Evolutionary conservation across 352 stramenopile species (phyloP), one percentile per base, ranked within the genome.

Genomic region (Pythium sukuiense): DNA sequence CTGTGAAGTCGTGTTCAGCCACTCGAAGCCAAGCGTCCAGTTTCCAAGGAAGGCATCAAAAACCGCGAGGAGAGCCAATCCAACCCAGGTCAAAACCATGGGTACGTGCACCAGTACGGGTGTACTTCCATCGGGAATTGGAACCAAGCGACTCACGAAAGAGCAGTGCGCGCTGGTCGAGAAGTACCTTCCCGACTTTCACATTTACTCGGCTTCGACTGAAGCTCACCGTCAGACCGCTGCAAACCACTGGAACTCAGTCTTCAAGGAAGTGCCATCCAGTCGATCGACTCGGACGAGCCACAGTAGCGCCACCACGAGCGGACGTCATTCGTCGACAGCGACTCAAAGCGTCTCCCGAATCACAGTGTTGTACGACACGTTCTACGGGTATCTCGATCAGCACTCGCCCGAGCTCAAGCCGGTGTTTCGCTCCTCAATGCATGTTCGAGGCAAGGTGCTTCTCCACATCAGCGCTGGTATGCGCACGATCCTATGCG

Each of bases 391-490:
- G 2, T 80, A 81, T 55, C 55, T 88, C 32, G 73, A 83, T 33
- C 50, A 77, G 56, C 70, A 82, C 60, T 79, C 79, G 20, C 76
- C 71, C 26, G 65, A 80, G 20, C 69, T 85, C 30, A 79, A 79
- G 53, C 74, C 61, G 0, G 70, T 87, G 3, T 87, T 87, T 24
- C 74, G 79, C 6, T 76, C 70, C 0, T 85, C 79, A 12, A 67
- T 85, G 59, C 68, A 74, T 26, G 79, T 96, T 29, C 74, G 76
- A 32, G 92, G 89, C 81, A 96, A 87, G 30, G 77, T 98, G 29
- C 70, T 98, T 0, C 67, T 93, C 0, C 96, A 97, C 72, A 97
- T 98, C 71, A 87, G 79, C 62, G 73, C 75, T 1, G 79, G 77
- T 13, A 83, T 87, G 70, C 71, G 73, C 33, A 63, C 68, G 11